Evolutionary conservation across 306 rosid species (phyloP).

Genomic region (Rosa persica): DNA sequence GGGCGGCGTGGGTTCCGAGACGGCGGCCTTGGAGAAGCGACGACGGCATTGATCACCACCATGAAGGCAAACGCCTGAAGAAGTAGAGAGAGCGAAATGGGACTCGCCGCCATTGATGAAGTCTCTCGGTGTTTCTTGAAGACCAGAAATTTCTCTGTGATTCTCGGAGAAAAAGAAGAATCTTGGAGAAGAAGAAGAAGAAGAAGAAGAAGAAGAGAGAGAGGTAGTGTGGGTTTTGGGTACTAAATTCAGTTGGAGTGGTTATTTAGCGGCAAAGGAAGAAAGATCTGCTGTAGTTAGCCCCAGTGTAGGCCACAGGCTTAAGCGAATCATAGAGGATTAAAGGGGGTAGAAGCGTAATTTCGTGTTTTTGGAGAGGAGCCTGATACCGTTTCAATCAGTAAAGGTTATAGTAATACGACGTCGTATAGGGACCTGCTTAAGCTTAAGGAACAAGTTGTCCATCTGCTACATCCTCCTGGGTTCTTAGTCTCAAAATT

Average conservation of each 20-base stretch:
- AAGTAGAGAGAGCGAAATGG: background rate
- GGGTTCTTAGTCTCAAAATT: background rate
- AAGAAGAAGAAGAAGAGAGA: constrained; percentile 3
- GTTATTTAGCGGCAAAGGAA: constrained; percentile 20
- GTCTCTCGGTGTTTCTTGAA: constrained; percentile 18
- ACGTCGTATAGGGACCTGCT: background rate
- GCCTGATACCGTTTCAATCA: too few relatives aligned
- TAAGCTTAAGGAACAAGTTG: background rate
- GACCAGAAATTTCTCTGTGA: constrained; percentile 6
- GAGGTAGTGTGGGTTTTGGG: background rate
- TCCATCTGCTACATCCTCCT: background rate
- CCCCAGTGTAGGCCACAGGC: too few relatives aligned
- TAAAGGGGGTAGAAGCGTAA: background rate
- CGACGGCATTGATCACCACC: constrained; percentile 5
- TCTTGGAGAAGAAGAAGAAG: background rate
- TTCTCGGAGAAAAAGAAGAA: constrained; percentile 5
- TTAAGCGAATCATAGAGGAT: background rate
- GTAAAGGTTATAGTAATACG: too few relatives aligned
- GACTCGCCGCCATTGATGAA: constrained; percentile 25
- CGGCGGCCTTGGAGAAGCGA: background rate
- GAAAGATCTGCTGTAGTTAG: background rate
- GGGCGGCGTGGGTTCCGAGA: constrained; percentile 1
- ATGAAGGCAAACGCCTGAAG: constrained; percentile 11
- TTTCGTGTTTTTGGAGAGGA: too few relatives aligned
- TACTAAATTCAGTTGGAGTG: constrained; percentile 5